Percentiles rank a stretch among this genome's conserved stretches.
Evolutionary conservation across 2,329 filamentous ascomycete species (phyloP).

Genomic region (Phaeoacremonium minimum): DNA sequence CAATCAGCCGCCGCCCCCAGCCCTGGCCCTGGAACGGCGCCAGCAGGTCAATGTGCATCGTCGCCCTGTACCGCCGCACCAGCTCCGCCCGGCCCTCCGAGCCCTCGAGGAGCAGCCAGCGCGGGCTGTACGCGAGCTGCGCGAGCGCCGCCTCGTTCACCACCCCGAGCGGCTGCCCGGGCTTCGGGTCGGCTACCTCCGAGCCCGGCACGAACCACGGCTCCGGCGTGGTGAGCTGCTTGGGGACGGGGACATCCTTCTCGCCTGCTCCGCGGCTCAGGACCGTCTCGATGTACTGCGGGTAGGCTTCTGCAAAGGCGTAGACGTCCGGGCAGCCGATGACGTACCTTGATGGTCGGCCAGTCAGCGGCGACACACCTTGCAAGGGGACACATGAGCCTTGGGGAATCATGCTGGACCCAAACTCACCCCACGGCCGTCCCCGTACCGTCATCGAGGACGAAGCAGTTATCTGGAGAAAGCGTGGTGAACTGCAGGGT

Average conservation of each 20-base stretch:
- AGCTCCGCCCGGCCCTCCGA: constrained; percentile 28
- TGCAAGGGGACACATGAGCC: no score
- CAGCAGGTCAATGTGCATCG: constrained; percentile 46
- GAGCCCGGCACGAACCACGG: constrained; percentile 20
- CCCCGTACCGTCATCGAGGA: constrained; percentile 42
- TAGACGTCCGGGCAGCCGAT: constrained; percentile 39
- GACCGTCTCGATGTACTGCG: constrained; percentile 29
- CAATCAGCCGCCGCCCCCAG: constrained; percentile 38
- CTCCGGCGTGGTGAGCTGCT: constrained; percentile 21
- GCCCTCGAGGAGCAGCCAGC: constrained; percentile 31
- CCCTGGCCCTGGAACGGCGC: constrained; percentile 33
- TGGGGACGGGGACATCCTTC: constrained; percentile 18
- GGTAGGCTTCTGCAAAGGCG: constrained; percentile 31
- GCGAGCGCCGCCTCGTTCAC: constrained; percentile 29
- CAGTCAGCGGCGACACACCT: no score
- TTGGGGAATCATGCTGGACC: no score
- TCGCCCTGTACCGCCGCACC: constrained; percentile 29
- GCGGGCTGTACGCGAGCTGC: constrained; percentile 35
- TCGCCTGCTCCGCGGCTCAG: constrained; percentile 15
- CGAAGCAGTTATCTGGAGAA: constrained; percentile 37
- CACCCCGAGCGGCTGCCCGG: constrained; percentile 10
- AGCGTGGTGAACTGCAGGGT: constrained; percentile 45
- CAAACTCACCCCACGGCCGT: constrained; percentile 38
- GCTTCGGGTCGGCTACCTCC: no score
- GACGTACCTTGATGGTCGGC: no score